Conservation (phyloP, 495 filamentous ascomycete genomes). For the Aspergillus indologenus region DNA sequence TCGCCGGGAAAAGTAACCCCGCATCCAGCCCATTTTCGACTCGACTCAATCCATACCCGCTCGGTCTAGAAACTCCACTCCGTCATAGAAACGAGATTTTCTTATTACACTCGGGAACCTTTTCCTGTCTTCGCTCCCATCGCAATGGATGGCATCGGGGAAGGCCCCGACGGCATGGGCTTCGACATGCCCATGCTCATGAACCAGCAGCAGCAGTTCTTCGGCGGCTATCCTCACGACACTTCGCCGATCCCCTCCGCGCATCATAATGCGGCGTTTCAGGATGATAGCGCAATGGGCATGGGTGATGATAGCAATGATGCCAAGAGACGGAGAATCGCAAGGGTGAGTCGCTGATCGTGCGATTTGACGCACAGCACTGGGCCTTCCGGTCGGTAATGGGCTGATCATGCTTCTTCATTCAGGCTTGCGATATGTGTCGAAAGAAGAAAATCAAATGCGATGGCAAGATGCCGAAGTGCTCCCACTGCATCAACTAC, state of each 20-base stretch:
- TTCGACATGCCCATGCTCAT: constrained; percentile 46
- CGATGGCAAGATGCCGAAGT: constrained; percentile 92
- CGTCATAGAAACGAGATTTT: constrained; percentile 8
- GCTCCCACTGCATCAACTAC: constrained; percentile 96
- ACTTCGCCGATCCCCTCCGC: constrained; percentile 57
- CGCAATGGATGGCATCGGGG: constrained; percentile 43
- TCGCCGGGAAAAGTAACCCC: constrained; percentile 19
- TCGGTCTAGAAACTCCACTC: constrained; percentile 19
- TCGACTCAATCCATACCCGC: constrained; percentile 19
- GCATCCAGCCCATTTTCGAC: constrained; percentile 13
- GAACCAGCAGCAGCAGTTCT: constrained; percentile 69
- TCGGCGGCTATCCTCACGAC: constrained; percentile 60
- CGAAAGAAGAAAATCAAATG: constrained; percentile 99
- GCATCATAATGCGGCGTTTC: constrained; percentile 59
- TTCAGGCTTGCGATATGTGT: constrained; percentile 99
- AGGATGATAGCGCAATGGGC: constrained; percentile 48
- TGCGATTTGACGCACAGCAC: not conserved
- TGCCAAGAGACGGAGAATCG: constrained; percentile 89
- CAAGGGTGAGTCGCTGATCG: constrained; percentile 59
- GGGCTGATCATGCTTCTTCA: constrained; percentile 20
- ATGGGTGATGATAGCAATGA: constrained; percentile 64
- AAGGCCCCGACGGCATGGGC: constrained; percentile 38
- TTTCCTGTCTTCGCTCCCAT: not conserved
- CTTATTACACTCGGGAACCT: not conserved
- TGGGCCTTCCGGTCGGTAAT: constrained; percentile 1